Evolutionary conservation across 2,329 filamentous ascomycete genomes (phyloP).

Genomic region (Arthrobotrys sphaeroides): DNA sequence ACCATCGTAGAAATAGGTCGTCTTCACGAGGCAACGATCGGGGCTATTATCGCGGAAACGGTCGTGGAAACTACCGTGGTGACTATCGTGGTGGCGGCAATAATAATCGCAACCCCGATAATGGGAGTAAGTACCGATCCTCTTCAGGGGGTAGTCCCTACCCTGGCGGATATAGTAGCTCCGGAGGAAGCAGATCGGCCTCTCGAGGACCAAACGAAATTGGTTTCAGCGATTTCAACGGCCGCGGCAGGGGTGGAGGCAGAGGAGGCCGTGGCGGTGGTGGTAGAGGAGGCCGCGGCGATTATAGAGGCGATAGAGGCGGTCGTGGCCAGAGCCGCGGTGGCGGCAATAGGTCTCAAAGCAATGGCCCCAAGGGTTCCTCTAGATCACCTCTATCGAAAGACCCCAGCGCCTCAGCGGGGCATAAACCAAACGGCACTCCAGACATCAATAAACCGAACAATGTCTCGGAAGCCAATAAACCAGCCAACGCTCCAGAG

Average conservation of each 20-base stretch:
- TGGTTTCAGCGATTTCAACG: not conserved
- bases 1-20: constrained; percentile 22
- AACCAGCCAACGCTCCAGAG: no score
- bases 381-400: no score
- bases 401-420: not conserved
- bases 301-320: not conserved
- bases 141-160: constrained; percentile 42
- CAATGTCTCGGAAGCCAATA: no score
- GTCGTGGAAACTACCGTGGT: not conserved
- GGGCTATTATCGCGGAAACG: constrained; percentile 5
- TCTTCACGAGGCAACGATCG: constrained; percentile 25
- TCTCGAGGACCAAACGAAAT: constrained; percentile 20
- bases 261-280: not conserved
- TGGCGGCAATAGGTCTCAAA: not conserved
- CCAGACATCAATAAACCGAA: no score
- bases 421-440: not conserved
- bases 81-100: not conserved
- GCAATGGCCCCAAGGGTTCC: not conserved
- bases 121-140: constrained; percentile 9
- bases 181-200: constrained; percentile 32
- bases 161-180: constrained; percentile 30
- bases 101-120: not conserved
- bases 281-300: not conserved
- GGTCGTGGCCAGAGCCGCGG: constrained; percentile 15
- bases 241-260: not conserved